Conservation (phyloP, 805 yeast genomes). For the Zygoascus bituminiphila region DNA sequence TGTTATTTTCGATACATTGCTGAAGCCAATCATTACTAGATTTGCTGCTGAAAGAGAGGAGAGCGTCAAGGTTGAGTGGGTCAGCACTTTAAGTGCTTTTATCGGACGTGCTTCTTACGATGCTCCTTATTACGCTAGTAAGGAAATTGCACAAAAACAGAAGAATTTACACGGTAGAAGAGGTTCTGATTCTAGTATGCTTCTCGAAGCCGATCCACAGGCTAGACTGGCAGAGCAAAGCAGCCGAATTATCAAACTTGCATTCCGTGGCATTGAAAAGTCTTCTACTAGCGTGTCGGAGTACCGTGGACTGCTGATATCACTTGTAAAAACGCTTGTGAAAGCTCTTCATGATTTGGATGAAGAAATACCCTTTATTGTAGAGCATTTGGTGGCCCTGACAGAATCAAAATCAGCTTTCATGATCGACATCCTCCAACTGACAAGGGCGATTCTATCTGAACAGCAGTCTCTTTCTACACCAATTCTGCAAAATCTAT, state of each 20-base stretch:
- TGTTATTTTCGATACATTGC: conserved; percentile 21
- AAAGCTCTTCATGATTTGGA: conserved; percentile 7
- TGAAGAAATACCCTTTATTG: conserved; percentile 5
- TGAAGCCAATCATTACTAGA: conserved; percentile 39
- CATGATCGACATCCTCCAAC: conserved; percentile 12
- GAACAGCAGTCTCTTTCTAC: conserved; percentile 10
- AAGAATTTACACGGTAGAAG: conserved; percentile 12
- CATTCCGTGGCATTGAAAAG: conserved; percentile 10
- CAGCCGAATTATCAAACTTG: conserved; percentile 7
- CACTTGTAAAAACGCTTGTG: conserved; percentile 1
- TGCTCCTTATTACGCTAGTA: conserved; percentile 30
- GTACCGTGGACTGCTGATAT: not conserved
- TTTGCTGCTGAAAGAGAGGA: conserved; percentile 28
- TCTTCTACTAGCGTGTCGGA: conserved; percentile 1
- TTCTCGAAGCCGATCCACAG: conserved; percentile 19
- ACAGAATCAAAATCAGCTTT: conserved; percentile 8
- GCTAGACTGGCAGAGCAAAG: conserved; percentile 5
- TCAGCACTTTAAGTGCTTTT: conserved; percentile 38
- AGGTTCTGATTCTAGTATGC: conserved; percentile 23
- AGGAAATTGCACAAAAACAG: not conserved
- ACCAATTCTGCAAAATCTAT: conserved; percentile 10
- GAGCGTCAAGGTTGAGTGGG: conserved; percentile 43
- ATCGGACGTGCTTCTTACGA: conserved; percentile 35
- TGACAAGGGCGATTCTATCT: conserved; percentile 10
- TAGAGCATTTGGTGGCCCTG: conserved; percentile 6